Base-by-base conservation (phyloP, 2,329 filamentous ascomycete genomes). In the Fusarium sp. region DNA sequence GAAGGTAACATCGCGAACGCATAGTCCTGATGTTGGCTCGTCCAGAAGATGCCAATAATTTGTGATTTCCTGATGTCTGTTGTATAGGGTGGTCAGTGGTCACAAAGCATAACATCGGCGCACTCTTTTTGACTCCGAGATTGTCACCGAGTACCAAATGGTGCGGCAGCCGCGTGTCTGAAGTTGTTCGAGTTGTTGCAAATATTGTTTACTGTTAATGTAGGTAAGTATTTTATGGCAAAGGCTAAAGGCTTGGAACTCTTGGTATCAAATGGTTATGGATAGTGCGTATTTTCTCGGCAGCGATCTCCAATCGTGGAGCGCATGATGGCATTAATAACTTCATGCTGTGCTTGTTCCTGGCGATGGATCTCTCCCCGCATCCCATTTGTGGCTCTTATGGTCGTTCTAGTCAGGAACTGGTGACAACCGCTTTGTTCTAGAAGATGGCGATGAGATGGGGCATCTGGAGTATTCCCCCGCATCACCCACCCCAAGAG, bases 401-500 rank as follows among this genome's bases (percentile, higher is more conserved):
- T 67, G 38, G 51, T 65, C 42, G 34, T 68, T 62, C 65, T 75
- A 75, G 73, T 70, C 73, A 75, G 73, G 73, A 62, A 74, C 71
- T 61, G 66, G 55, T 47, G 55, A 72, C 46, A 66, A 60, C 53
- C 63, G 50, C 62, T 57, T 57, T 50, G 42, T 71, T 75, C 71
- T 66, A 75, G 67, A 75, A 72, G 59, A 70, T 69, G 56, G 52
- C 51, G 44, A 64, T 72, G 69, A 56, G 45, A 75, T 70, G 73
- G 72, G 71, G 71, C 71, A 73, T 73, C 69, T 74, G 71, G 73
- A 75, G 72, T 61, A 58, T 60, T 69, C 65, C 73, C 73, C 73
- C 73, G 71, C 73, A 75, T 73, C 70, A 52, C 49, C 71, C 67
- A 64, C 67, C 57, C 67, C 63, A 68, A 70, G 49, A 43, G 58